These are phyloP conservation scores for Brassica nigra DNA, from an alignment of 345 rosid species.

Conservation along the genomic window DNA sequence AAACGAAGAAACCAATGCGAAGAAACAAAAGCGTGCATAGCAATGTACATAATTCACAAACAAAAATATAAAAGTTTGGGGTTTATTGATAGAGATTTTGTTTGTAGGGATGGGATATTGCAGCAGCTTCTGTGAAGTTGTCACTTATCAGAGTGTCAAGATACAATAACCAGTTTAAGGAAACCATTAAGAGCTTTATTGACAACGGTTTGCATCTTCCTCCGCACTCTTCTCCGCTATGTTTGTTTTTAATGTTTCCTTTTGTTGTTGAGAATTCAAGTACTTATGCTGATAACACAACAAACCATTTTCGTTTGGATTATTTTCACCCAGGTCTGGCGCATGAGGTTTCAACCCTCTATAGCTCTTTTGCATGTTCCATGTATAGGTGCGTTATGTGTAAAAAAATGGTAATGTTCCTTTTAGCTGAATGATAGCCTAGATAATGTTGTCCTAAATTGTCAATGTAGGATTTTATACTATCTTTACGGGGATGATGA, in stretches of 20 bases:
- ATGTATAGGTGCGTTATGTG: slow-evolving; percentile 72
- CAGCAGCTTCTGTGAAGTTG: slow-evolving; percentile 73
- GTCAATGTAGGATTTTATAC: slow-evolving; percentile 74
- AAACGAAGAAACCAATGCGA: slow-evolving; percentile 52
- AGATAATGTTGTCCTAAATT: slow-evolving; percentile 11
- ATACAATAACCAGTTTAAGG: slow-evolving; percentile 70
- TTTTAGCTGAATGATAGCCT: slow-evolving; percentile 15
- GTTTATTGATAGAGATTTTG: background rate
- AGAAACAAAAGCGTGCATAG: slow-evolving; percentile 66
- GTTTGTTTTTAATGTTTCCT: too few relatives aligned
- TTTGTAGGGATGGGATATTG: slow-evolving; percentile 66
- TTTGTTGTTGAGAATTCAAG: background rate
- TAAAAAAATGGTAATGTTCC: background rate
- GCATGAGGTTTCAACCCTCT: slow-evolving; percentile 85
- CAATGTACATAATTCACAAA: background rate
- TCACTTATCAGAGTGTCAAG: slow-evolving; percentile 71
- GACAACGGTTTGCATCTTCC: slow-evolving; percentile 24
- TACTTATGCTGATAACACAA: slow-evolving; percentile 2
- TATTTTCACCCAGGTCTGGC: slow-evolving; percentile 75
- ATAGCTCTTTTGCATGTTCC: slow-evolving; percentile 89
- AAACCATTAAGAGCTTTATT: slow-evolving; percentile 75
- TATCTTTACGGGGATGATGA: slow-evolving; percentile 87
- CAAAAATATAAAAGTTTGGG: background rate
- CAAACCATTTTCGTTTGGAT: slow-evolving; percentile 15
- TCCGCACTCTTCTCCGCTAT: too few relatives aligned